Conservation (phyloP, 2,329 filamentous ascomycete species). For the Aspergillus spinulosporus region DNA sequence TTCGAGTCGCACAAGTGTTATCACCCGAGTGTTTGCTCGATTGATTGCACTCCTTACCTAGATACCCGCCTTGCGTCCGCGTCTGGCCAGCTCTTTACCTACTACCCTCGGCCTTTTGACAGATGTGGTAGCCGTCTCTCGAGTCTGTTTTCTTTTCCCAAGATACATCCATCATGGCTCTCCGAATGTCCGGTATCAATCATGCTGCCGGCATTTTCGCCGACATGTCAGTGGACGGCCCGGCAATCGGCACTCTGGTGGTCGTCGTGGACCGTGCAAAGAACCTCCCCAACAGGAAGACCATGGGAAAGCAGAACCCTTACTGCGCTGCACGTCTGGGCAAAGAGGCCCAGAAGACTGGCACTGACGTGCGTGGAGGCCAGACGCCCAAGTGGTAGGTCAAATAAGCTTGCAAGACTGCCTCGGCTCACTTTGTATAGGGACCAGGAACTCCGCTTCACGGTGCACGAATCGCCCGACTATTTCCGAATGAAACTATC, state of each 20-base stretch:
- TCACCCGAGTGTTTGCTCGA: neutral
- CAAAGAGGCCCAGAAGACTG: conserved; percentile 97
- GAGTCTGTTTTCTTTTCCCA: neutral
- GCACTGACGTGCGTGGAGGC: conserved; percentile 87
- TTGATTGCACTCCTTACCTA: conserved; percentile 8
- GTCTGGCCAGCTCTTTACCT: conserved; percentile 5
- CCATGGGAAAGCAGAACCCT: conserved; percentile 97
- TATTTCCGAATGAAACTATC: conserved; percentile 97
- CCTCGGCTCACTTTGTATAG: conserved; percentile 50
- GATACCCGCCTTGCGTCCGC: neutral
- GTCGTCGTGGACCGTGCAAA: conserved; percentile 91
- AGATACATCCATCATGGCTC: conserved; percentile 8
- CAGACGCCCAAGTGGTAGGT: conserved; percentile 93
- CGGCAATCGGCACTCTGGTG: conserved; percentile 88
- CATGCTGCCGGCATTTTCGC: conserved; percentile 93
- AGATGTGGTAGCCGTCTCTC: conserved; percentile 9
- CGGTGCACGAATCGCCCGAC: conserved; percentile 92
- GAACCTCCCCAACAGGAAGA: conserved; percentile 94
- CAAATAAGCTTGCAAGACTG: neutral
- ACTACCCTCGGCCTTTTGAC: conserved; percentile 2
- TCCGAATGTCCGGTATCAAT: conserved; percentile 40
- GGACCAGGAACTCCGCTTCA: conserved; percentile 97
- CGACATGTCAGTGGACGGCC: conserved; percentile 90
- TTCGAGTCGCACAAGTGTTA: conserved; percentile 1
- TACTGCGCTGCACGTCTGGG: conserved; percentile 92